phyloP scores from a whole-genome alignment of 2,329 filamentous ascomycete genomes.

The Pseudohalonectria lignicola region DNA sequence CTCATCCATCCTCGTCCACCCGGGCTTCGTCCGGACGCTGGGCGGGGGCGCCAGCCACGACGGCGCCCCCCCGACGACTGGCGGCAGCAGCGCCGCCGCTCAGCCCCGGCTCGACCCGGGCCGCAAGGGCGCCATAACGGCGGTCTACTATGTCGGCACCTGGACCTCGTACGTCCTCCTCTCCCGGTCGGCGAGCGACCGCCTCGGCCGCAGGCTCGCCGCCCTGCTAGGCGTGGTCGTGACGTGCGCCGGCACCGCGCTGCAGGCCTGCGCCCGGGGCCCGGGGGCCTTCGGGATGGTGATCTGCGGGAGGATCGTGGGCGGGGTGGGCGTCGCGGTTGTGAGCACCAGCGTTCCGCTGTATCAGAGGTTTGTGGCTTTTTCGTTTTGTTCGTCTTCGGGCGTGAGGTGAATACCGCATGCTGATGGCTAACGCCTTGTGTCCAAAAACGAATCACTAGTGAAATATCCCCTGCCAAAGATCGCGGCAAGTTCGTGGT shows the following conservation, averaged over 20 bases:
- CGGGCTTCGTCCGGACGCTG: slow-evolving; percentile 31
- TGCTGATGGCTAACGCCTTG: too few species aligned
- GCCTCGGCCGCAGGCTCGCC: slow-evolving; percentile 38
- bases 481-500: slow-evolving; percentile 45
- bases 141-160: slow-evolving; percentile 46
- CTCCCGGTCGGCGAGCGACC: slow-evolving; percentile 38
- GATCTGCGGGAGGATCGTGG: slow-evolving; percentile 37
- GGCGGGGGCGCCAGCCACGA: too few species aligned
- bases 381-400: background rate
- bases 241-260: slow-evolving; percentile 33
- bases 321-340: slow-evolving; percentile 40
- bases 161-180: slow-evolving; percentile 43
- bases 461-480: slow-evolving; percentile 41
- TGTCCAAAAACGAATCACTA: too few species aligned
- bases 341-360: slow-evolving; percentile 45
- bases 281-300: slow-evolving; percentile 32
- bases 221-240: slow-evolving; percentile 34
- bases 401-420: too few species aligned
- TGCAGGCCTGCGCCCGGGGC: slow-evolving; percentile 33
- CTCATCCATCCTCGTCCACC: slow-evolving; percentile 43
- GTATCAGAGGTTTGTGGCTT: slow-evolving; percentile 36
- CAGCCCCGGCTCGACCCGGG: slow-evolving; percentile 32
- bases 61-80: too few species aligned
- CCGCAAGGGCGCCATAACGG: slow-evolving; percentile 40
- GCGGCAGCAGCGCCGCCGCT: slow-evolving; percentile 30